phyloP scores from a whole-genome alignment of 2,329 filamentous ascomycete genomes.

The Biscogniauxia sp. region DNA sequence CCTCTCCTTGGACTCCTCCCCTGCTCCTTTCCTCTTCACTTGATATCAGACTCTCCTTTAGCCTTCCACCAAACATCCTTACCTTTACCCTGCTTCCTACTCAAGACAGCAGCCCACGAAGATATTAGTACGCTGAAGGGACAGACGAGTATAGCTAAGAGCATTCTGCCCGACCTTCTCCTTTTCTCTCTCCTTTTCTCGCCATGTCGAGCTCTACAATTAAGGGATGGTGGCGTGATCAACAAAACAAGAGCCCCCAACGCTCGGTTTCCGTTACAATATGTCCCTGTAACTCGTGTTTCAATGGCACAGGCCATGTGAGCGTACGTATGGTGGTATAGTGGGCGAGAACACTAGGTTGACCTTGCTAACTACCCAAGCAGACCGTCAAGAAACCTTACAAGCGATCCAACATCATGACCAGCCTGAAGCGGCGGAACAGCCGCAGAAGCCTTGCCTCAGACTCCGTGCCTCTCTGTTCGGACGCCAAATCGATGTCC shows the following conservation, averaged over 20 bases:
- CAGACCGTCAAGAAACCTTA: conserved; percentile 11
- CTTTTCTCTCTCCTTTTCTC: background rate
- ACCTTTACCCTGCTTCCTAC: background rate
- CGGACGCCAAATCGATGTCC: conserved; percentile 12
- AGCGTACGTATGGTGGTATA: conserved; percentile 14
- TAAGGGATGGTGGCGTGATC: conserved; percentile 25
- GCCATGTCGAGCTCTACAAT: conserved; percentile 21
- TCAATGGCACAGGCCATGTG: conserved; percentile 21
- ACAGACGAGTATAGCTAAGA: background rate
- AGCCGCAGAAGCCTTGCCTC: conserved; percentile 27
- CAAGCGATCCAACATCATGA: conserved; percentile 12
- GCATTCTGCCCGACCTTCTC: background rate
- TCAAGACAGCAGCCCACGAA: background rate
- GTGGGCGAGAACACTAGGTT: background rate
- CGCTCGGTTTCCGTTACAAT: conserved; percentile 17
- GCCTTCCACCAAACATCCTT: background rate
- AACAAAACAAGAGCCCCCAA: conserved; percentile 20
- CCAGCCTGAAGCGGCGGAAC: conserved; percentile 10
- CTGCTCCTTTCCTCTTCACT: background rate
- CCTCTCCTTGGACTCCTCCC: no score
- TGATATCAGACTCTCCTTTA: background rate
- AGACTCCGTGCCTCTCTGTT: conserved; percentile 25
- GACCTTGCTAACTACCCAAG: background rate
- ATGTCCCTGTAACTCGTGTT: conserved; percentile 29
- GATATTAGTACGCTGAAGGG: background rate